Percentiles rank a stretch among this genome's conserved stretches.
phyloP scores from a whole-genome alignment of 441 rosid genomes.

The Erodium texanum region DNA sequence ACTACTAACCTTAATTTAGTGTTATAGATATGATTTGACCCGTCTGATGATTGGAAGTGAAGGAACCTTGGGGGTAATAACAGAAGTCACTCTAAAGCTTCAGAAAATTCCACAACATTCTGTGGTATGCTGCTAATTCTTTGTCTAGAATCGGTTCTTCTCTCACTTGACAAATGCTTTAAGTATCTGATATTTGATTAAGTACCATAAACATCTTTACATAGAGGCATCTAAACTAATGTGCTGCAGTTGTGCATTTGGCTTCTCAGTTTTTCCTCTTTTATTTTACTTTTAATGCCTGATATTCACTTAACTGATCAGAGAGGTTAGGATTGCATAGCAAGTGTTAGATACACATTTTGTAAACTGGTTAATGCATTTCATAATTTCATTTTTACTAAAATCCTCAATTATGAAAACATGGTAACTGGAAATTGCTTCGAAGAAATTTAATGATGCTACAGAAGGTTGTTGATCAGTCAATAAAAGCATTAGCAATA shows the following conservation, averaged over 20 bases:
- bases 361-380: not conserved
- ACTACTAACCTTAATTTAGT: not conserved
- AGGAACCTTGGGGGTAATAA: slow-evolving; percentile 83
- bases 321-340: not conserved
- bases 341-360: not conserved
- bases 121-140: slow-evolving; percentile 45
- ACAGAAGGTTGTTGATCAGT: not conserved
- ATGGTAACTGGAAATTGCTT: not conserved
- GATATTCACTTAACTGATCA: not conserved
- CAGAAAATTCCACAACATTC: slow-evolving; percentile 88
- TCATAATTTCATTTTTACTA: not conserved
- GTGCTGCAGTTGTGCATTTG: not conserved
- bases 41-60: slow-evolving; percentile 92
- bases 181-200: not conserved
- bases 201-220: not conserved
- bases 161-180: not conserved
- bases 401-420: not conserved
- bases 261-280: not conserved
- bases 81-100: slow-evolving; percentile 83
- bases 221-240: not conserved
- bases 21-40: slow-evolving; percentile 72
- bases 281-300: not conserved
- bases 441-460: not conserved
- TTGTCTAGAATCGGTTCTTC: slow-evolving; percentile 8
- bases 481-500: not conserved